Conservation (phyloP, 2,329 filamentous ascomycete species). For the Aspergillus carbonarius region DNA sequence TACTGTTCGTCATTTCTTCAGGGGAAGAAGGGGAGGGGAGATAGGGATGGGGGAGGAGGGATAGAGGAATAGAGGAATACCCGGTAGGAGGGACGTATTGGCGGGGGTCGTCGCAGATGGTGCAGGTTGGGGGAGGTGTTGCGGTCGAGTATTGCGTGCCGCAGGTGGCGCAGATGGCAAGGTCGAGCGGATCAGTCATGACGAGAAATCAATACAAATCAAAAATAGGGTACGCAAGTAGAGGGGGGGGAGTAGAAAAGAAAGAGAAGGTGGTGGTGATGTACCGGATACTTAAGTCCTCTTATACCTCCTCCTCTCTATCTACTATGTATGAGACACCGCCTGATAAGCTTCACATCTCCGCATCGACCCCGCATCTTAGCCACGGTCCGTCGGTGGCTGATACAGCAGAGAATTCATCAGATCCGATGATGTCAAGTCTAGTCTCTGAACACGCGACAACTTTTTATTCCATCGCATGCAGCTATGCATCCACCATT, state of each 20-base stretch:
- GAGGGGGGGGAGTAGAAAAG: not conserved
- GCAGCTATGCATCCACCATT: not conserved
- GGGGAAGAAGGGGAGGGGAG: not conserved
- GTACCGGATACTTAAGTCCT: too few relatives aligned
- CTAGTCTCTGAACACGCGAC: not conserved
- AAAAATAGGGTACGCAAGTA: not conserved
- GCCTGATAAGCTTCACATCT: not conserved
- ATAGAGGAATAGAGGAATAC: conserved; percentile 14
- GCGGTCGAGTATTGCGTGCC: conserved; percentile 25
- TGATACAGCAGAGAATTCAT: too few relatives aligned
- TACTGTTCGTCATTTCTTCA: not conserved
- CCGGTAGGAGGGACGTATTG: conserved; percentile 30
- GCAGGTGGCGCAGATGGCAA: conserved; percentile 29
- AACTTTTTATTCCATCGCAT: not conserved
- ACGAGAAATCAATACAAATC: not conserved
- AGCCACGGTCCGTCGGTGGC: not conserved
- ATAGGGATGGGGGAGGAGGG: not conserved
- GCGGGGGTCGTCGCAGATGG: conserved; percentile 33
- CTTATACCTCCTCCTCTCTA: too few relatives aligned
- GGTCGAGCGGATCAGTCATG: conserved; percentile 20
- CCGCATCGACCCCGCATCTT: not conserved
- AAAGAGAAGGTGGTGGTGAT: not conserved
- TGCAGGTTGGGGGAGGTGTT: conserved; percentile 23
- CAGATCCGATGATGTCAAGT: not conserved
- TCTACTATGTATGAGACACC: not conserved